A percentile compares a stretch with the other conserved stretches of the same genome.
Evolutionary conservation across 192 early-diverging fungal species (phyloP).

Genomic region (Geosiphon pyriformis): DNA sequence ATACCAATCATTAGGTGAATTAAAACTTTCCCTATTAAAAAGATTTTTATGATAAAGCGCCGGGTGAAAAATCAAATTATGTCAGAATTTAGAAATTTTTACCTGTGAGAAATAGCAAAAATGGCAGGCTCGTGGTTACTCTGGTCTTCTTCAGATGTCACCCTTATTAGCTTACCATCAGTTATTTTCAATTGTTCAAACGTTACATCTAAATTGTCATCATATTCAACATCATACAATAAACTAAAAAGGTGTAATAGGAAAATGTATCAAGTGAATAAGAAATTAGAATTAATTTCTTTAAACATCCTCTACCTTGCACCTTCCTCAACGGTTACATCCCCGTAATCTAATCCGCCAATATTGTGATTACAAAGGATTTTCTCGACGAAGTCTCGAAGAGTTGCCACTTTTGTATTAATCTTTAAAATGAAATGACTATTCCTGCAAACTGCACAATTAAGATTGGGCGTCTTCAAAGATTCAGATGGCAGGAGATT

Average conservation of each 20-base stretch:
- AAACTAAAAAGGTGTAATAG: conserved; percentile 41
- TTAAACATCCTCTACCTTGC: conserved; percentile 41
- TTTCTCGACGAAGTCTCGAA: conserved; percentile 60
- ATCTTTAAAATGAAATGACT: conserved; percentile 56
- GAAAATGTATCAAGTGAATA: neutral
- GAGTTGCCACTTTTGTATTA: conserved; percentile 53
- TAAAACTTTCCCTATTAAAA: conserved; percentile 9
- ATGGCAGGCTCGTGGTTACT: conserved; percentile 37
- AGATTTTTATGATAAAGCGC: neutral
- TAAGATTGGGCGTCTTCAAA: conserved; percentile 59
- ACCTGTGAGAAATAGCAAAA: conserved; percentile 23
- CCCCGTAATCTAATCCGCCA: conserved; percentile 53
- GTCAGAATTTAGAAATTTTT: neutral
- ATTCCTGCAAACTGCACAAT: conserved; percentile 72
- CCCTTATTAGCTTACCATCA: conserved; percentile 52
- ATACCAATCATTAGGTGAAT: conserved; percentile 17
- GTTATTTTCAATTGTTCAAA: conserved; percentile 57
- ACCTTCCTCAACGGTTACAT: conserved; percentile 50
- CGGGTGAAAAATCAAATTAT: neutral
- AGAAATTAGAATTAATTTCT: neutral
- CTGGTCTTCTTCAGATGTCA: conserved; percentile 53
- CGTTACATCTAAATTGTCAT: conserved; percentile 63
- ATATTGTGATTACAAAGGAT: conserved; percentile 37
- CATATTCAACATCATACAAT: conserved; percentile 85
- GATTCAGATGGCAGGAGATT: conserved; percentile 60